A percentile compares a stretch with the other conserved stretches of the same genome.
Evolutionary conservation across 2,329 filamentous ascomycete genomes (phyloP).

Genomic region (Ophiostoma angusticollis): DNA sequence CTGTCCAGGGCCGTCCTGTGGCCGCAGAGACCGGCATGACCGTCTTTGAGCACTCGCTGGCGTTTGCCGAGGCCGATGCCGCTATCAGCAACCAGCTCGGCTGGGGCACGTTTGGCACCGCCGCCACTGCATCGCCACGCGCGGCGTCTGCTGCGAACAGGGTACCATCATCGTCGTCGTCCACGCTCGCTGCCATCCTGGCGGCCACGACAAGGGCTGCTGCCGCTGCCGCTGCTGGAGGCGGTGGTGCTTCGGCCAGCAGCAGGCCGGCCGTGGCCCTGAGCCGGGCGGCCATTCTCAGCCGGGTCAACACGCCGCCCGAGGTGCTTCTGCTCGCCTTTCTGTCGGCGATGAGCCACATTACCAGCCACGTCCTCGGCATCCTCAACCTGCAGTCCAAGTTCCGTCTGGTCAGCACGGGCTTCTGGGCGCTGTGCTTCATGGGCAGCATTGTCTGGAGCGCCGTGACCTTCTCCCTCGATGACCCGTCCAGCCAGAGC

Average conservation of each 20-base stretch:
- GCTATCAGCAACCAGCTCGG: constrained; percentile 71
- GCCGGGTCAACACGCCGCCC: constrained; percentile 73
- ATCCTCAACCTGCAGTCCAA: constrained; percentile 67
- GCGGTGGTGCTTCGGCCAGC: too few relatives aligned
- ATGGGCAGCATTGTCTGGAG: constrained; percentile 78
- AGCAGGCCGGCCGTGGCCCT: constrained; percentile 40
- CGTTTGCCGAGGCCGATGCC: constrained; percentile 89
- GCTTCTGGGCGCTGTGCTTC: constrained; percentile 80
- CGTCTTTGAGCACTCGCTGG: constrained; percentile 87
- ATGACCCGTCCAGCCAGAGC: constrained; percentile 48
- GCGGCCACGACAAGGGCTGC: constrained; percentile 8
- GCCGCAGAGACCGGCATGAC: constrained; percentile 90
- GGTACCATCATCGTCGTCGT: too few relatives aligned
- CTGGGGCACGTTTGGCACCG: constrained; percentile 50
- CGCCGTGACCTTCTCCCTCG: constrained; percentile 47
- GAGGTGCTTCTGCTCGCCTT: constrained; percentile 79
- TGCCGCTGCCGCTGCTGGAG: constrained; percentile 7
- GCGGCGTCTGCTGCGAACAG: constrained; percentile 25
- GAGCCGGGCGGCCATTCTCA: constrained; percentile 56
- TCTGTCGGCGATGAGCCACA: constrained; percentile 78
- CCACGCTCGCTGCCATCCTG: constrained; percentile 19
- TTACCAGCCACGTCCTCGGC: constrained; percentile 72
- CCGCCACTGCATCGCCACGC: neutral
- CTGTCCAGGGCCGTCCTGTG: constrained; percentile 68
- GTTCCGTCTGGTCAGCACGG: constrained; percentile 75